These are phyloP conservation scores for Malbranchea cinnamomea DNA, from an alignment of 2,329 filamentous ascomycete genomes.

Conservation along the genomic window DNA sequence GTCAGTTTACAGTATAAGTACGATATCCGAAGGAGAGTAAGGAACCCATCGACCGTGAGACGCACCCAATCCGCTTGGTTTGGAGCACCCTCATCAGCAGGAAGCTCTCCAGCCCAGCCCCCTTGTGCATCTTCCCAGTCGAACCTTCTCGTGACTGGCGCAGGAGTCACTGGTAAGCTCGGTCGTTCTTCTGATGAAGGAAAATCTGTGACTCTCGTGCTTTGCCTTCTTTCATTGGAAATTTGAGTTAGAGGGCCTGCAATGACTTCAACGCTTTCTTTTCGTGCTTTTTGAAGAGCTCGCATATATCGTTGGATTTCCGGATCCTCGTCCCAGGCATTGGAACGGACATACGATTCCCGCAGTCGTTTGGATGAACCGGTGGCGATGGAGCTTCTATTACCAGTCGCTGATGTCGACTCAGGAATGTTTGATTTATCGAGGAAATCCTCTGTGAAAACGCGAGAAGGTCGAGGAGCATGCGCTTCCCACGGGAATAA, in stretches of 20 bases:
- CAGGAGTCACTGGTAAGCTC: constrained; percentile 80
- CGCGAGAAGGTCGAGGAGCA: constrained; percentile 42
- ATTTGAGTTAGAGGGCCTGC: constrained; percentile 9
- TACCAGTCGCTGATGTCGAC: constrained; percentile 1
- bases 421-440: constrained; percentile 3
- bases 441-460: constrained; percentile 25
- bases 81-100: constrained; percentile 68
- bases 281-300: constrained; percentile 50
- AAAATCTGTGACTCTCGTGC: constrained; percentile 70
- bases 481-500: constrained; percentile 87
- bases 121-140: constrained; percentile 37
- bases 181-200: constrained; percentile 68
- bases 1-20: constrained; percentile 33
- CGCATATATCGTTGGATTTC: constrained; percentile 82
- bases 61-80: constrained; percentile 89
- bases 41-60: constrained; percentile 37
- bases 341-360: constrained; percentile 58
- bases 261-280: constrained; percentile 32
- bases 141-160: constrained; percentile 56
- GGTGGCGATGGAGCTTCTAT: too few relatives aligned
- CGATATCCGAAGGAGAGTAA: constrained; percentile 26
- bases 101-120: constrained; percentile 40
- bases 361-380: constrained; percentile 50
- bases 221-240: constrained; percentile 28
- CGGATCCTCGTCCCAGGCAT: constrained; percentile 87